phyloP scores from a whole-genome alignment of 2,329 filamentous ascomycete species.

The Fusarium tuaranense region DNA sequence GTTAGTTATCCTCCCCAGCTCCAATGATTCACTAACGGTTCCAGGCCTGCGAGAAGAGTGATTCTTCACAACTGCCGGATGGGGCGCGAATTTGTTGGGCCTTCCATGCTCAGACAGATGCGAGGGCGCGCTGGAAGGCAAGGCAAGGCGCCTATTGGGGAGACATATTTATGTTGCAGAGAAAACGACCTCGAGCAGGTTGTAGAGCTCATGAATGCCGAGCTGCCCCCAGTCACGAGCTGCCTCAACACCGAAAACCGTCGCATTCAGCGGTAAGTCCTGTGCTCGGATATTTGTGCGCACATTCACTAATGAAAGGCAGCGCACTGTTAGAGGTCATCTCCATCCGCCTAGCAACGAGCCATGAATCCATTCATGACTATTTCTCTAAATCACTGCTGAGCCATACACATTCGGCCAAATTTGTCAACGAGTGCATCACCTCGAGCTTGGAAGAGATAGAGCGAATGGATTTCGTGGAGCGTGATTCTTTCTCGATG shows the following conservation, averaged over 20 bases:
- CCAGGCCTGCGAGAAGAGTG: conserved; percentile 73
- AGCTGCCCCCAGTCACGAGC: conserved; percentile 77
- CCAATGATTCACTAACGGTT: conserved; percentile 16
- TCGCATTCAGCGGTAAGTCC: conserved; percentile 71
- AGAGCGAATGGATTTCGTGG: conserved; percentile 65
- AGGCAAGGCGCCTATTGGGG: conserved; percentile 81
- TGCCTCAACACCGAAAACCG: conserved; percentile 75
- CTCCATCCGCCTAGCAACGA: conserved; percentile 74
- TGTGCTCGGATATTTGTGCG: background rate
- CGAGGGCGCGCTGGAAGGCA: conserved; percentile 81
- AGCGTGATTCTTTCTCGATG: conserved; percentile 59
- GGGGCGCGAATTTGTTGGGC: conserved; percentile 81
- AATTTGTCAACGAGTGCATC: conserved; percentile 65
- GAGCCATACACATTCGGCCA: conserved; percentile 64
- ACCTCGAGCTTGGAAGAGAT: conserved; percentile 71
- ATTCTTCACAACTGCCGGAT: conserved; percentile 81
- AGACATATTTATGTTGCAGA: conserved; percentile 81
- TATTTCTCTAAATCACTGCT: conserved; percentile 77
- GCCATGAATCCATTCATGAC: conserved; percentile 72
- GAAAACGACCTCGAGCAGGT: conserved; percentile 76
- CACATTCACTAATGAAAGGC: conserved; percentile 24
- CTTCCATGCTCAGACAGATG: conserved; percentile 85
- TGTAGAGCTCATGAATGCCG: conserved; percentile 76
- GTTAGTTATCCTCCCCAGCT: conserved; percentile 37
- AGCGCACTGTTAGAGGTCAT: conserved; percentile 80